Base-by-base conservation (phyloP, 495 filamentous ascomycete genomes). In the Jackrogersella multiformis region DNA sequence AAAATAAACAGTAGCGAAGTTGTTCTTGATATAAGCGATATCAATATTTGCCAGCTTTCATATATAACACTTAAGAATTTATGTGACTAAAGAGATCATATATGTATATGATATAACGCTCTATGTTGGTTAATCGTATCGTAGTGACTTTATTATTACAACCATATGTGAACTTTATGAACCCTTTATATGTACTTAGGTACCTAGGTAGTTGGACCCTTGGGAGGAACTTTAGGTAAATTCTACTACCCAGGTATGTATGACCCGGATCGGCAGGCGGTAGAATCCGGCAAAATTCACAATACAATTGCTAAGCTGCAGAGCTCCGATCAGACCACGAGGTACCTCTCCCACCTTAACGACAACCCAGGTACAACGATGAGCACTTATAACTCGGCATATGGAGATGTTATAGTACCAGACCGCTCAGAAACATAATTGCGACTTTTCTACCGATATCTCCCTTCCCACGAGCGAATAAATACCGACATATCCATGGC, bases 401-500 rank as follows among this genome's bases (percentile, higher is more conserved):
- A 69, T 61, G 55, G 55, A 60, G 55, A 55, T 6, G 15, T 49
- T 56, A 61, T 69, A 65, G 61, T 56, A 55, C 41, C 16, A 16
- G 20, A 52, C 26, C 4, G 7, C 7, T 30, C 7, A 59, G 13
- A 35, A 34, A 13, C 24, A 48, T n/a, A 21, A 24, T 36, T 12
- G n/a, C 20, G 41, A 35, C 28, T 21, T n/a, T 20, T 8, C 32
- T 1, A n/a, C 41, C 32, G 24, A 66, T 21, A 5, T 15, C 30
- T n/a, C 38, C 55, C n/a, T 20, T 24, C 56, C 26, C 7, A 63
- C 51, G n/a, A 44, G n/a, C 64, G 26, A 39, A 12, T 13, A 34
- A 16, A 0, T 34, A 34, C 30, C 24, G 6, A 32, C n/a, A 26
- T 30, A 24, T 44, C 46, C 46, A 78, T 77, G 75, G 76, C 76